Evolutionary conservation across 1,284 basidiomycete genomes (phyloP).

Genomic region (Schizopora paradoxa): DNA sequence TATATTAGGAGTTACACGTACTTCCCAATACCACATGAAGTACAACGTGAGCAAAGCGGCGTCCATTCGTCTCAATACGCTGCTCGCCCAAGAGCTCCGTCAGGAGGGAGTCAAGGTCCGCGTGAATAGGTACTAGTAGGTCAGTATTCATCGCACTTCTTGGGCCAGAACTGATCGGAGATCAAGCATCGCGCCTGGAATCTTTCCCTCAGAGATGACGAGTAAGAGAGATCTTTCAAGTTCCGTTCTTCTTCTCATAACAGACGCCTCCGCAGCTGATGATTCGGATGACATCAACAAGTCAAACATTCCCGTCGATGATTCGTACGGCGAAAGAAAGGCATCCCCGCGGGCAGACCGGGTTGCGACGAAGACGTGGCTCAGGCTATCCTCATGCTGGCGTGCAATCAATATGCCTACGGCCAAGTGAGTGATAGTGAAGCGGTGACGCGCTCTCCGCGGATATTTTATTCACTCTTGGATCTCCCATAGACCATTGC

Average conservation of each 20-base stretch:
- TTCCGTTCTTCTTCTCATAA: too few relatives aligned
- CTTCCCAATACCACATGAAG: conserved; percentile 34
- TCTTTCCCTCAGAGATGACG: conserved; percentile 37
- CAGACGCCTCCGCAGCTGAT: conserved; percentile 22
- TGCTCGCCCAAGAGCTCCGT: conserved; percentile 35
- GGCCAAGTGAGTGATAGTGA: conserved; percentile 27
- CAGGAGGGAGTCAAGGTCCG: conserved; percentile 30
- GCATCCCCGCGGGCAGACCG: conserved; percentile 33
- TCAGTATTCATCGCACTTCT: not conserved
- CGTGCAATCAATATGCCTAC: conserved; percentile 32
- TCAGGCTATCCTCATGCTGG: conserved; percentile 31
- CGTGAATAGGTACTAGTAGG: conserved; percentile 25
- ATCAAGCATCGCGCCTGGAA: conserved; percentile 31
- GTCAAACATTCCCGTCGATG: conserved; percentile 26
- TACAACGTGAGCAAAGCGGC: conserved; percentile 37
- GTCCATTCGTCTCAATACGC: conserved; percentile 32
- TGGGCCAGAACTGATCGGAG: too few relatives aligned
- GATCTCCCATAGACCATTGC: conserved; percentile 23
- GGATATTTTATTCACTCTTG: not conserved
- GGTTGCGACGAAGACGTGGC: conserved; percentile 35
- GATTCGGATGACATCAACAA: conserved; percentile 34
- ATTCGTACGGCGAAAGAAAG: conserved; percentile 31
- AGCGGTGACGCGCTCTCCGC: not conserved
- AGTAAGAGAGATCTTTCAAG: conserved; percentile 21
- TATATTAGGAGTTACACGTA: conserved; percentile 34